phyloP scores from a whole-genome alignment of 78 protist genomes.

The Dictyostelium capitatum region DNA sequence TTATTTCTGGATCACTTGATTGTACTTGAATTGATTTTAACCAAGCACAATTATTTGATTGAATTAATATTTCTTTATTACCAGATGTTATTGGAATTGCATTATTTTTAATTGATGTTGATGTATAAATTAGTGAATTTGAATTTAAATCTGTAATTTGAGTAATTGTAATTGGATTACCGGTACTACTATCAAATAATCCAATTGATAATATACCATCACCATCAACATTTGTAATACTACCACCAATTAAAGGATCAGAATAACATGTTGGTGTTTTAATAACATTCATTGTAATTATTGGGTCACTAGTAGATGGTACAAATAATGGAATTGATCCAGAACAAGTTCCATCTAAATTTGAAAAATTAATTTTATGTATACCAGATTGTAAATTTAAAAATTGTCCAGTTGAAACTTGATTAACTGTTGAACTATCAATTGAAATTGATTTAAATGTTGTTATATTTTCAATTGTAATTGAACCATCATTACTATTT shows the following conservation, averaged over 20 bases:
- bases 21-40: background rate
- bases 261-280: slow-evolving; percentile 3
- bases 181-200: background rate
- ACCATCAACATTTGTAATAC: background rate
- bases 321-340: slow-evolving; percentile 17
- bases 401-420: background rate
- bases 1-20: background rate
- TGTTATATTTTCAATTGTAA: background rate
- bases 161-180: background rate
- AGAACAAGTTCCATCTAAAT: background rate
- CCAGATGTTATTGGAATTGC: background rate
- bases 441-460: background rate
- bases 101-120: background rate
- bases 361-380: background rate
- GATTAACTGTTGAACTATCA: background rate
- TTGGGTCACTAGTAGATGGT: background rate
- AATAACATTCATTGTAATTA: background rate
- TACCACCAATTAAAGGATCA: background rate
- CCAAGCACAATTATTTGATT: background rate
- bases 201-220: slow-evolving; percentile 9
- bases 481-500: background rate
- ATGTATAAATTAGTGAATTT: background rate
- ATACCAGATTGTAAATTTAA: background rate
- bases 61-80: background rate
- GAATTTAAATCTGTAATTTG: background rate